phyloP scores from a whole-genome alignment of 805 yeast genomes.

The Schizosaccharomyces cryophilus region DNA sequence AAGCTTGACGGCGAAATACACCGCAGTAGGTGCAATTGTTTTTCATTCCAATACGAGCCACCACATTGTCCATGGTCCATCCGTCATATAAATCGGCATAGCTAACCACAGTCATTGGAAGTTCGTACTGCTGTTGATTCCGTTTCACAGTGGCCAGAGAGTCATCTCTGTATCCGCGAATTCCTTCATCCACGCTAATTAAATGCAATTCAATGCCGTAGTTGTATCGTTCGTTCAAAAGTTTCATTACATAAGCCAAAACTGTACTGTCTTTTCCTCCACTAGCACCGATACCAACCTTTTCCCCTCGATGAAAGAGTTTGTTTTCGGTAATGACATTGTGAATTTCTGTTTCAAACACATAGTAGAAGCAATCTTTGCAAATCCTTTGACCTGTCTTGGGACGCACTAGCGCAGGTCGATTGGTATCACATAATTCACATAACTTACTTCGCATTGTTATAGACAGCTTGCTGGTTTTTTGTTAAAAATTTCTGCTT shows the following conservation, averaged over 20 bases:
- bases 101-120: conserved; percentile 59
- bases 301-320: conserved; percentile 58
- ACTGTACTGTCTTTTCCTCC: conserved; percentile 98
- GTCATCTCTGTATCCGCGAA: conserved; percentile 89
- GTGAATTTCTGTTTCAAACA: conserved; percentile 89
- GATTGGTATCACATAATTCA: conserved; percentile 58
- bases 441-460: conserved; percentile 22
- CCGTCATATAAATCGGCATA: conserved; percentile 60
- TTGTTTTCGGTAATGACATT: conserved; percentile 51
- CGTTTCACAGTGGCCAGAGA: conserved; percentile 90
- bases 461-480: not conserved
- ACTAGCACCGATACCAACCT: conserved; percentile 90
- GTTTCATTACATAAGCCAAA: conserved; percentile 62
- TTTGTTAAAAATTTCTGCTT: not conserved
- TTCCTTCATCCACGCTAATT: conserved; percentile 86
- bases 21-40: conserved; percentile 97
- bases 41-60: conserved; percentile 75
- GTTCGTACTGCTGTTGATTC: conserved; percentile 60
- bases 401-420: conserved; percentile 77
- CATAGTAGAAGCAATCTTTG: conserved; percentile 67
- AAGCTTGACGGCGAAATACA: conserved; percentile 82
- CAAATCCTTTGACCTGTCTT: conserved; percentile 77
- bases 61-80: conserved; percentile 98
- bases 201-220: conserved; percentile 71
- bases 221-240: conserved; percentile 64